Evolutionary conservation across 2,329 filamentous ascomycete genomes (phyloP).

Genomic region (Monosporascus sp.): DNA sequence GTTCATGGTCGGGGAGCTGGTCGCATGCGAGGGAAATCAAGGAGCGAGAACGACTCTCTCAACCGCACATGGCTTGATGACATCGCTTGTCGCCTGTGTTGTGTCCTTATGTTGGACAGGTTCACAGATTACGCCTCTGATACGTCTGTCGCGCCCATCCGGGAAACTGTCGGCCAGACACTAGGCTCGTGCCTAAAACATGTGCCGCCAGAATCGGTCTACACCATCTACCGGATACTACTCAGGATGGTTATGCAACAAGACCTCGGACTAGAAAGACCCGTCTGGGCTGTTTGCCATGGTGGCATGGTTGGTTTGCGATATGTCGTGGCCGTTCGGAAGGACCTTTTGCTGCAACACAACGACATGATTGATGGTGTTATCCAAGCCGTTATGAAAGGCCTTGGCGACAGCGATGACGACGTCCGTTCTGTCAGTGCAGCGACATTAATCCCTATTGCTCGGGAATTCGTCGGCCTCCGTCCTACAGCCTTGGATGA

Average conservation of each 20-base stretch:
- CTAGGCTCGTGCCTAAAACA: slow-evolving; percentile 85
- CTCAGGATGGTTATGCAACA: slow-evolving; percentile 90
- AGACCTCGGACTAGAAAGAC: slow-evolving; percentile 66
- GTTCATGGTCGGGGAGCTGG: slow-evolving; percentile 90
- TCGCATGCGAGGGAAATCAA: slow-evolving; percentile 63
- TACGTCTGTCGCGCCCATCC: slow-evolving; percentile 91
- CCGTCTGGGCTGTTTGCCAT: slow-evolving; percentile 92
- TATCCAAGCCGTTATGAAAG: slow-evolving; percentile 89
- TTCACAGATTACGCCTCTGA: slow-evolving; percentile 98
- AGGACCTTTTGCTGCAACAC: slow-evolving; percentile 82
- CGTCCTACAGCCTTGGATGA: slow-evolving; percentile 71
- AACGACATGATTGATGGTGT: slow-evolving; percentile 87
- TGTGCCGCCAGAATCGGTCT: slow-evolving; percentile 71
- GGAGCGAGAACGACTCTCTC: slow-evolving; percentile 67
- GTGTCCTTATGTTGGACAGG: slow-evolving; percentile 93
- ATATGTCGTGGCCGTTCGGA: slow-evolving; percentile 92
- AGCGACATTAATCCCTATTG: slow-evolving; percentile 94
- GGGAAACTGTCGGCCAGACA: slow-evolving; percentile 92
- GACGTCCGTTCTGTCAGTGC: slow-evolving; percentile 96
- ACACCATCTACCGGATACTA: slow-evolving; percentile 77
- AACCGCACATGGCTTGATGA: slow-evolving; percentile 91
- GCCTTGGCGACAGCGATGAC: slow-evolving; percentile 83
- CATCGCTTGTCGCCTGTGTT: slow-evolving; percentile 88
- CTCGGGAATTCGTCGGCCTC: slow-evolving; percentile 86
- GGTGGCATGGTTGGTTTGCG: slow-evolving; percentile 96